Evolutionary conservation across 1,284 basidiomycete species (phyloP), one percentile per base, ranked within the genome.

Genomic region (Leccinum solheimii): DNA sequence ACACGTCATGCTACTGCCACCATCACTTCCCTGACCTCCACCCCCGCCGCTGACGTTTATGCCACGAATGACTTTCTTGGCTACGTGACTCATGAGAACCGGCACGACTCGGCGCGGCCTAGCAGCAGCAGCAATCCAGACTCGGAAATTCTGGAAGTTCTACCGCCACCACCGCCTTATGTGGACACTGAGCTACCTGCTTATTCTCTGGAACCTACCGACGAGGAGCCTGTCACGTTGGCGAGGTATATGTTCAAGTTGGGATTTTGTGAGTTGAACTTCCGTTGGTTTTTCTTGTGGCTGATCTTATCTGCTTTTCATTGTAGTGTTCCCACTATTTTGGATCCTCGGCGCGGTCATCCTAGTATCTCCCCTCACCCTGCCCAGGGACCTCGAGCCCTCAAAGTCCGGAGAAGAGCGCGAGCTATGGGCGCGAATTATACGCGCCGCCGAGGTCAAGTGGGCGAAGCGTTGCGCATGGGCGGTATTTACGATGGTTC

Each of bases 311-410:
- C 45, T 13, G 0, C 6, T 21, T 48, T n/a, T 26, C 26, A 27
- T 64, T 30, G 3, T 52, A 83, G 81, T 83, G 48, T 83, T 83
- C 67, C 79, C 79, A 8, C 79, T 77, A 38, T 78, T 82, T 59
- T 84, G 82, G 82, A 65, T 82, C 26, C 71, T 83, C n/a, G 81
- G 82, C 32, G 73, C 77, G 3, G 66, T 79, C 62, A 79, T 83
- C 54, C 73, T 82, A 5, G 57, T 78, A 30, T 80, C 75, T 5
- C 79, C 80, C 9, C 70, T 81, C 23, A 71, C 72, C 49, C 70
- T 72, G 54, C 76, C 79, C 3, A 57, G 57, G 7, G 61, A 63
- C 72, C 81, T 64, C 80, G 74, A 76, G 81, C 85, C 65, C 78
- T 76, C 67, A 67, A 83, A 81, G 75, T 82, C 68, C 64, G 76